Conservation (phyloP, 805 yeast species). For the Wickerhamiella sorbophila region DNA sequence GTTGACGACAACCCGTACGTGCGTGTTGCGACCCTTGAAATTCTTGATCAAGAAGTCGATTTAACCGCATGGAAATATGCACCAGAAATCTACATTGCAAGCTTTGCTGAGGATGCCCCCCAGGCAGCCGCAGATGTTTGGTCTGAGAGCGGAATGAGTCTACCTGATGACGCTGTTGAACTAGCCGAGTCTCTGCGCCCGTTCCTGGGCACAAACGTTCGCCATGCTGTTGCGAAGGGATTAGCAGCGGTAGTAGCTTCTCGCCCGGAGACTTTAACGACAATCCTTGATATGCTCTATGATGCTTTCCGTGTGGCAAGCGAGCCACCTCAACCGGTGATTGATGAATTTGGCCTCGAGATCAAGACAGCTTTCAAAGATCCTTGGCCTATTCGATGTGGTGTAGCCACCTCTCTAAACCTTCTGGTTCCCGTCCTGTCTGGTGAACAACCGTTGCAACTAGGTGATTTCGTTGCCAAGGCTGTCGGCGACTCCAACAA, state of each 20-base stretch:
- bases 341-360: slow-evolving; percentile 70
- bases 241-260: slow-evolving; percentile 37
- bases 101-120: slow-evolving; percentile 52
- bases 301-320: slow-evolving; percentile 53
- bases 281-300: slow-evolving; percentile 29
- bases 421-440: slow-evolving; percentile 37
- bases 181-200: slow-evolving; percentile 31
- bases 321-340: slow-evolving; percentile 20
- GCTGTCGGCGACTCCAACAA: slow-evolving; percentile 65
- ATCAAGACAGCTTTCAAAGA: slow-evolving; percentile 53
- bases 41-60: slow-evolving; percentile 64
- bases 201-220: slow-evolving; percentile 41
- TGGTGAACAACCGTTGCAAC: slow-evolving; percentile 9
- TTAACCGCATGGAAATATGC: slow-evolving; percentile 34
- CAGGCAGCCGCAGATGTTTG: slow-evolving; percentile 69
- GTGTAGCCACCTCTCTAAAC: slow-evolving; percentile 56
- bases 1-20: slow-evolving; percentile 56
- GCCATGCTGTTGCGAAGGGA: slow-evolving; percentile 61
- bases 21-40: slow-evolving; percentile 66
- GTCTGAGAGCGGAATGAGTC: slow-evolving; percentile 55
- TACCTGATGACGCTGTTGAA: slow-evolving; percentile 24
- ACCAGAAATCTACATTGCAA: slow-evolving; percentile 63
- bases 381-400: slow-evolving; percentile 74
- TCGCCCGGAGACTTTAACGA: slow-evolving; percentile 15
- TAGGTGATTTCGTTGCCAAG: slow-evolving; percentile 29